Percentiles rank a stretch among this genome's conserved stretches.
phyloP scores from a whole-genome alignment of 371 early-diverging fungal genomes.

The Paraphysoderma sedebokerense region DNA sequence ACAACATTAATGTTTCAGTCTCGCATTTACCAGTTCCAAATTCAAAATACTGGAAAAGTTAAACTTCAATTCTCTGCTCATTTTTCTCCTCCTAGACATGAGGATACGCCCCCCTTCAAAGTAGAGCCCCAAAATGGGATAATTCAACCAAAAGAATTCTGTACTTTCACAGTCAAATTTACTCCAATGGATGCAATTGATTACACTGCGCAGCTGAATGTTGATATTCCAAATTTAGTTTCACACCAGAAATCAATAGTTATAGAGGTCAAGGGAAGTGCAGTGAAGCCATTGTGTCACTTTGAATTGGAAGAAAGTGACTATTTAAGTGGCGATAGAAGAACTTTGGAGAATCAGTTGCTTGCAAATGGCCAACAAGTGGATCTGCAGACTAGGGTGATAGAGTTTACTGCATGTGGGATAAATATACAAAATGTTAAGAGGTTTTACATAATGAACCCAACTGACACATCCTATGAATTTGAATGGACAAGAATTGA shows the following conservation, averaged over 20 bases:
- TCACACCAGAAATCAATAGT: slow-evolving; percentile 10
- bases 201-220: slow-evolving; percentile 7
- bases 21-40: slow-evolving; percentile 16
- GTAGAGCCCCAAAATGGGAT: slow-evolving; percentile 13
- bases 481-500: slow-evolving; percentile 20
- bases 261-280: slow-evolving; percentile 14
- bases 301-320: slow-evolving; percentile 30
- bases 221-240: slow-evolving; percentile 16
- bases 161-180: slow-evolving; percentile 17
- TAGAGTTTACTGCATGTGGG: slow-evolving; percentile 28
- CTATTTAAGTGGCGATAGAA: neutral
- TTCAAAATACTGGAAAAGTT: slow-evolving; percentile 22
- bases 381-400: slow-evolving; percentile 18
- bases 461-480: slow-evolving; percentile 20
- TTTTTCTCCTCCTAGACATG: slow-evolving; percentile 7
- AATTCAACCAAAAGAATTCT: slow-evolving; percentile 16
- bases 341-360: neutral
- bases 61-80: neutral
- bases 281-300: slow-evolving; percentile 30
- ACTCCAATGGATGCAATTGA: slow-evolving; percentile 22
- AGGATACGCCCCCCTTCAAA: slow-evolving; percentile 16
- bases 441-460: slow-evolving; percentile 30
- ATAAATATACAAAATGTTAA: slow-evolving; percentile 21
- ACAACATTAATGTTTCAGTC: slow-evolving; percentile 32
- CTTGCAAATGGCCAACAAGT: slow-evolving; percentile 2